A percentile compares a stretch with the other conserved stretches of the same genome.
Evolutionary conservation across 805 yeast species (phyloP).

Genomic region (Clavispora phyllophila): DNA sequence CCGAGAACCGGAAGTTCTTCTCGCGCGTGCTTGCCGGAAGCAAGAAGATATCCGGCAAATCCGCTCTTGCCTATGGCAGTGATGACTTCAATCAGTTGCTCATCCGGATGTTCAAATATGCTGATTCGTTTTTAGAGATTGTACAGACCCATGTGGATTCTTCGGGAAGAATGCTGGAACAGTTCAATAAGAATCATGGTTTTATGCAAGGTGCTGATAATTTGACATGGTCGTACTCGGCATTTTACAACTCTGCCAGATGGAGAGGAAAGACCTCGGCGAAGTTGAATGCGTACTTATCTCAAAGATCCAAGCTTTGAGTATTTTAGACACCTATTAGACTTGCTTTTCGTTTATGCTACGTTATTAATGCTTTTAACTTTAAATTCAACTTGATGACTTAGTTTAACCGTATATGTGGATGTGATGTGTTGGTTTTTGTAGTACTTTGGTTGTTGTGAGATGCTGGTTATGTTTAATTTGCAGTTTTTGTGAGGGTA

Average conservation of each 20-base stretch:
- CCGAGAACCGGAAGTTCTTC: slow-evolving; percentile 25
- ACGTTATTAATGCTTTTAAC: neutral
- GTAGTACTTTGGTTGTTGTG: too few species aligned
- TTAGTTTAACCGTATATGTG: too few species aligned
- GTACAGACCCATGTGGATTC: slow-evolving; percentile 53
- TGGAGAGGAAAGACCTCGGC: slow-evolving; percentile 49
- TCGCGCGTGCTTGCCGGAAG: slow-evolving; percentile 20
- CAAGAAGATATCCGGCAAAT: slow-evolving; percentile 11
- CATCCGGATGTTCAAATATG: slow-evolving; percentile 44
- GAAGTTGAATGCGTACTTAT: neutral
- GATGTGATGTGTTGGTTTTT: too few species aligned
- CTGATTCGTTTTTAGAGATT: slow-evolving; percentile 63
- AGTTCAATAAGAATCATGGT: slow-evolving; percentile 76
- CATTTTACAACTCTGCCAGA: slow-evolving; percentile 65
- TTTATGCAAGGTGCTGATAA: slow-evolving; percentile 83
- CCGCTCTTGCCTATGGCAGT: slow-evolving; percentile 32
- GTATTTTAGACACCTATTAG: neutral
- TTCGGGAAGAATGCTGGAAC: slow-evolving; percentile 81
- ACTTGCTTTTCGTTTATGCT: neutral
- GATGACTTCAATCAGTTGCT: slow-evolving; percentile 44
- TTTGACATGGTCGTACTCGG: slow-evolving; percentile 87
- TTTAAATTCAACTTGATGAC: too few species aligned
- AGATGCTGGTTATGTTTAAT: too few species aligned
- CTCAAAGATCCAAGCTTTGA: neutral
- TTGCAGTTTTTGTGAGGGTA: too few species aligned